Percentiles rank a stretch among this genome's conserved stretches.
Conservation (phyloP, 352 stramenopile genomes). For the Phytophthora cactorum region DNA sequence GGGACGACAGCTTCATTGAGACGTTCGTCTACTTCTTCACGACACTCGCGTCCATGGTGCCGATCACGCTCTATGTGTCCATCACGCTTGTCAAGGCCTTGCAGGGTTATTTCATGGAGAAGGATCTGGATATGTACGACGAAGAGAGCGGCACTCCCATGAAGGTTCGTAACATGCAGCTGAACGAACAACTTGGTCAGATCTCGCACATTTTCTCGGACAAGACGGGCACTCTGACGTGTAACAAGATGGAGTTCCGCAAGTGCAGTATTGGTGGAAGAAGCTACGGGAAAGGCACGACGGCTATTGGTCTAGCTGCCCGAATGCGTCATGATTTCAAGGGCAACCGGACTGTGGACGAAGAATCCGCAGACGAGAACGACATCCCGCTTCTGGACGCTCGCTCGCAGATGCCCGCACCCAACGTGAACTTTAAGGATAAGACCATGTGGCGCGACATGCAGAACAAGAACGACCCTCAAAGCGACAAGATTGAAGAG, state of each 20-base stretch:
- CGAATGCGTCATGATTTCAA: constrained; percentile 72
- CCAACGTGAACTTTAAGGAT: constrained; percentile 88
- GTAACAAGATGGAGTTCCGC: constrained; percentile 92
- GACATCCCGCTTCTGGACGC: constrained; percentile 39
- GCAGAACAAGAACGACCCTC: constrained; percentile 36
- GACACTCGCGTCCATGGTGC: constrained; percentile 84
- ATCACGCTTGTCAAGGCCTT: constrained; percentile 91
- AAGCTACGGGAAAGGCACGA: constrained; percentile 87
- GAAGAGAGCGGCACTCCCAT: constrained; percentile 70
- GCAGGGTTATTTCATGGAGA: constrained; percentile 89
- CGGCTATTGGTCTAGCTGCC: constrained; percentile 77
- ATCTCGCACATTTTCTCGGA: constrained; percentile 99
- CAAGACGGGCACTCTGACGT: constrained; percentile 89
- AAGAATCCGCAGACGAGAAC: constrained; percentile 48
- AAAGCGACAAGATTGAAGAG: constrained; percentile 67
- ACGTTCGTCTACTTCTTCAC: constrained; percentile 89
- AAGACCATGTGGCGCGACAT: constrained; percentile 65
- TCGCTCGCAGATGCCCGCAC: constrained; percentile 33
- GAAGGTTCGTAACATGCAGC: constrained; percentile 84
- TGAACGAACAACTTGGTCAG: constrained; percentile 89
- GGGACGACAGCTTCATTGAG: constrained; percentile 51
- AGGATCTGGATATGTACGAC: constrained; percentile 89
- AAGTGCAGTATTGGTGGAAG: constrained; percentile 86
- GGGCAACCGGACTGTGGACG: constrained; percentile 44
- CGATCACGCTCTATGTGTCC: constrained; percentile 89